Percentiles rank a stretch among this genome's conserved stretches.
Conservation (phyloP, 192 early-diverging fungal genomes). For the Backusella parvicylindrica region DNA sequence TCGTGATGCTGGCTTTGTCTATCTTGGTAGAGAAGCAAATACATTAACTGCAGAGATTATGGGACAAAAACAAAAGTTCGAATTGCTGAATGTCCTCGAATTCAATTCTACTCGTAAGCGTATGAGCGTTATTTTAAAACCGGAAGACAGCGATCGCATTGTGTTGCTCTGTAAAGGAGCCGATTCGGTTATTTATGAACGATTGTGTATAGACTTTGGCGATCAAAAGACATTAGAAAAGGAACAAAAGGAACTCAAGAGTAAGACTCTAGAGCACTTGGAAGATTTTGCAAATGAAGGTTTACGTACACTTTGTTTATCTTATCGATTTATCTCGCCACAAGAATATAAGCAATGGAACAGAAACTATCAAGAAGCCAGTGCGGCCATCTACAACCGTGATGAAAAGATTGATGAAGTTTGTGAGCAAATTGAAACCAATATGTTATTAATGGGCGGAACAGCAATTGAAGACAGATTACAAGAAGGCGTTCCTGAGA, state of each 20-base stretch:
- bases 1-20: conserved; percentile 79
- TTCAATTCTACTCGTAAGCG: conserved; percentile 95
- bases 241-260: conserved; percentile 63
- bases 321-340: conserved; percentile 70
- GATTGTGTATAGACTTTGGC: conserved; percentile 47
- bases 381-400: conserved; percentile 70
- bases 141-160: conserved; percentile 60
- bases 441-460: conserved; percentile 82
- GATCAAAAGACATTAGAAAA: conserved; percentile 35
- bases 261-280: conserved; percentile 70
- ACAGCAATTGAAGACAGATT: conserved; percentile 98
- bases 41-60: conserved; percentile 67
- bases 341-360: conserved; percentile 71
- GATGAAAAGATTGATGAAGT: conserved; percentile 77
- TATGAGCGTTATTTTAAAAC: conserved; percentile 89
- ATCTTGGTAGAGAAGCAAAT: conserved; percentile 72
- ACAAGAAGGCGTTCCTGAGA: conserved; percentile 94
- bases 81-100: conserved; percentile 73
- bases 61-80: conserved; percentile 65
- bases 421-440: conserved; percentile 77
- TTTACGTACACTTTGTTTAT: conserved; percentile 88
- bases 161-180: conserved; percentile 93
- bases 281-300: conserved; percentile 84
- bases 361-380: conserved; percentile 67
- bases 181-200: conserved; percentile 86